Evolutionary conservation across 306 rosid genomes (phyloP).

Genomic region (Amphicarpaea edgeworthii): DNA sequence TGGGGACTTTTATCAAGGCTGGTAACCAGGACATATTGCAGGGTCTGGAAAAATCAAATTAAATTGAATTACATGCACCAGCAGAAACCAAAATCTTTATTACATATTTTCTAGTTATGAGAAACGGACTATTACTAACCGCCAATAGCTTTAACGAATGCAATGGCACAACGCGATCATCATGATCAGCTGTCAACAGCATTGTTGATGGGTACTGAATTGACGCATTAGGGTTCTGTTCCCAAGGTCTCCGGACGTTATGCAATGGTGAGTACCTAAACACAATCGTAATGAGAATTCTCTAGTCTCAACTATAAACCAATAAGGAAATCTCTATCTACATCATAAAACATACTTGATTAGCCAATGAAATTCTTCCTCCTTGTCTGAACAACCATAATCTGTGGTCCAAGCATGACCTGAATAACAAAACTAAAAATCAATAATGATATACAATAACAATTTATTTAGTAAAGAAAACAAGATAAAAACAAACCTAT

Average conservation of each 20-base stretch:
- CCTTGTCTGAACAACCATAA: slow-evolving; percentile 90
- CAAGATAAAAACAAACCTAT: slow-evolving; percentile 67
- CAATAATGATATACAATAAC: slow-evolving; percentile 13
- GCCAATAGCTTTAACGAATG: slow-evolving; percentile 89
- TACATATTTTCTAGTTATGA: no score
- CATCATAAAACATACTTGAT: slow-evolving; percentile 68
- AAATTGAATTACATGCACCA: background rate
- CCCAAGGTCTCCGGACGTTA: slow-evolving; percentile 95
- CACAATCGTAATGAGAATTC: background rate
- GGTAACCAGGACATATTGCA: slow-evolving; percentile 75
- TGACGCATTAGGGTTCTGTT: slow-evolving; percentile 52
- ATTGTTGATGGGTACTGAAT: slow-evolving; percentile 89
- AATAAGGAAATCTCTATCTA: no score
- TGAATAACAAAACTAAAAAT: slow-evolving; percentile 46
- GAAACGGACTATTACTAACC: slow-evolving; percentile 67
- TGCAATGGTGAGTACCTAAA: slow-evolving; percentile 93
- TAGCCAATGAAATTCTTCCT: slow-evolving; percentile 91
- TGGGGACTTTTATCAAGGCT: slow-evolving; percentile 86
- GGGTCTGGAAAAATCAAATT: slow-evolving; percentile 55
- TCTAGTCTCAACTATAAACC: background rate
- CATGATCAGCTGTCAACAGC: slow-evolving; percentile 98
- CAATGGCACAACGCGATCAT: slow-evolving; percentile 94
- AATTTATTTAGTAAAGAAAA: slow-evolving; percentile 22
- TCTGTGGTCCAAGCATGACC: slow-evolving; percentile 99
- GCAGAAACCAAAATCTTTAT: background rate